phyloP scores from a whole-genome alignment of 2,329 filamentous ascomycete species.

The Bimuria novae-zelandiae region DNA sequence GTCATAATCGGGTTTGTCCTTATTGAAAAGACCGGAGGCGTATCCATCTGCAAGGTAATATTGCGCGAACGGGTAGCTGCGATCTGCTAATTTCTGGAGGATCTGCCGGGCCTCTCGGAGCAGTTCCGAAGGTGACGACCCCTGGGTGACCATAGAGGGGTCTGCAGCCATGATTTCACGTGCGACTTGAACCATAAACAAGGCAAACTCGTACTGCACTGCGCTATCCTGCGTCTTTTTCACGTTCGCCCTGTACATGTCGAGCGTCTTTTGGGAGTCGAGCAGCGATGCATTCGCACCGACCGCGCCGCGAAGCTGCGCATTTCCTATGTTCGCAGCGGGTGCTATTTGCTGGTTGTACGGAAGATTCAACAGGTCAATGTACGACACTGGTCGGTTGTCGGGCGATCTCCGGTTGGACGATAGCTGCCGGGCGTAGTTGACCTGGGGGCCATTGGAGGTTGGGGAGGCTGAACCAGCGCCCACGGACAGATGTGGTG shows the following conservation, averaged over 20 bases:
- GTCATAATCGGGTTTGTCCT: conserved; percentile 89
- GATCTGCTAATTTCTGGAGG: conserved; percentile 81
- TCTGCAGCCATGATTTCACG: conserved; percentile 64
- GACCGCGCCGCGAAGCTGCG: conserved; percentile 75
- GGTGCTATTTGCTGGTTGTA: conserved; percentile 80
- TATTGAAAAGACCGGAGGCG: conserved; percentile 92
- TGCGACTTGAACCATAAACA: conserved; percentile 89
- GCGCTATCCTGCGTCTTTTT: conserved; percentile 93
- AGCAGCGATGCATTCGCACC: conserved; percentile 90
- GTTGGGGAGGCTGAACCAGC: conserved; percentile 31
- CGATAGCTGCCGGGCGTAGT: conserved; percentile 55
- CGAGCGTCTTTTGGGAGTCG: conserved; percentile 88
- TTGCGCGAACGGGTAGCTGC: conserved; percentile 93
- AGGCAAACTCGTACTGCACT: conserved; percentile 94
- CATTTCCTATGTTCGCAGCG: conserved; percentile 73
- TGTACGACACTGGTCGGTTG: conserved; percentile 61
- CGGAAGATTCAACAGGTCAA: conserved; percentile 67
- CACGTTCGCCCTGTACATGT: conserved; percentile 96
- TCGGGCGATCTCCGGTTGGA: conserved; percentile 61
- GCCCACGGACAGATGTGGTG: conserved; percentile 56
- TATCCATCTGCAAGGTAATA: conserved; percentile 97
- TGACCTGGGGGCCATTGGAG: conserved; percentile 46
- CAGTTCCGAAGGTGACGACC: conserved; percentile 63
- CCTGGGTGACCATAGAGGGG: conserved; percentile 44
- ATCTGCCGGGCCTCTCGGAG: conserved; percentile 88